A percentile compares a stretch with the other conserved stretches of the same genome.
Conservation (phyloP, 23 red algal genomes). For the Porphyridium purpureum region DNA sequence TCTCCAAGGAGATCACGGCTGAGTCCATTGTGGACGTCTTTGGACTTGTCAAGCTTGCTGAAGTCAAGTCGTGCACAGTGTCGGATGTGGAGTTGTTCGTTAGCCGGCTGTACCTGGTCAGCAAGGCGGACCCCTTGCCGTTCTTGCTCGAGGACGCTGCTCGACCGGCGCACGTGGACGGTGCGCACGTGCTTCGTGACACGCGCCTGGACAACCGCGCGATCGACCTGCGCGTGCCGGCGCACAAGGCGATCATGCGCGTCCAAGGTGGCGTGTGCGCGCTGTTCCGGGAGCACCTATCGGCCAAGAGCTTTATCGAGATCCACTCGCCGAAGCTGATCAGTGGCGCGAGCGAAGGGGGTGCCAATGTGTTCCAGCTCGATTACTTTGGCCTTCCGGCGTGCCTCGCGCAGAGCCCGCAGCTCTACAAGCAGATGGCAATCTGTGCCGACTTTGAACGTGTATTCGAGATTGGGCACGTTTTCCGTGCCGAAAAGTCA, state of each 20-base stretch:
- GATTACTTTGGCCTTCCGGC: slow-evolving; percentile 68
- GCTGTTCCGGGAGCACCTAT: slow-evolving; percentile 84
- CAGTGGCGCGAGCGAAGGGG: slow-evolving; percentile 77
- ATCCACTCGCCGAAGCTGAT: slow-evolving; percentile 98
- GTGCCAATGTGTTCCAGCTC: slow-evolving; percentile 65
- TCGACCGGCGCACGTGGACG: slow-evolving; percentile 20
- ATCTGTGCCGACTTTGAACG: slow-evolving; percentile 81
- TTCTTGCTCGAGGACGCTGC: slow-evolving; percentile 78
- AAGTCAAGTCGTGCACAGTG: slow-evolving; percentile 67
- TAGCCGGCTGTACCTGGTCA: slow-evolving; percentile 66
- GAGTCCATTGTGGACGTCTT: slow-evolving; percentile 76
- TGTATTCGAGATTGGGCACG: slow-evolving; percentile 96
- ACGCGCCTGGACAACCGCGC: slow-evolving; percentile 80
- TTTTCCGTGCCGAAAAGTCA: slow-evolving; percentile 93
- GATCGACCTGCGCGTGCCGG: slow-evolving; percentile 71
- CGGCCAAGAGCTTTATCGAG: slow-evolving; percentile 53
- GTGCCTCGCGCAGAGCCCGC: slow-evolving; percentile 87
- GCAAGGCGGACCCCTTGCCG: slow-evolving; percentile 29
- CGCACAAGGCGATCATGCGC: slow-evolving; percentile 73
- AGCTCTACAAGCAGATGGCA: slow-evolving; percentile 99
- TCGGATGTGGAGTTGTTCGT: slow-evolving; percentile 35
- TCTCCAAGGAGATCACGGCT: slow-evolving; percentile 32
- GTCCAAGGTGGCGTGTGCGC: slow-evolving; percentile 74
- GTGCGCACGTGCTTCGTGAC: slow-evolving; percentile 48
- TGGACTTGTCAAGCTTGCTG: slow-evolving; percentile 25